These are phyloP conservation scores for Diaporthe vexans DNA, from an alignment of 2,329 filamentous ascomycete genomes.

Conservation along the genomic window DNA sequence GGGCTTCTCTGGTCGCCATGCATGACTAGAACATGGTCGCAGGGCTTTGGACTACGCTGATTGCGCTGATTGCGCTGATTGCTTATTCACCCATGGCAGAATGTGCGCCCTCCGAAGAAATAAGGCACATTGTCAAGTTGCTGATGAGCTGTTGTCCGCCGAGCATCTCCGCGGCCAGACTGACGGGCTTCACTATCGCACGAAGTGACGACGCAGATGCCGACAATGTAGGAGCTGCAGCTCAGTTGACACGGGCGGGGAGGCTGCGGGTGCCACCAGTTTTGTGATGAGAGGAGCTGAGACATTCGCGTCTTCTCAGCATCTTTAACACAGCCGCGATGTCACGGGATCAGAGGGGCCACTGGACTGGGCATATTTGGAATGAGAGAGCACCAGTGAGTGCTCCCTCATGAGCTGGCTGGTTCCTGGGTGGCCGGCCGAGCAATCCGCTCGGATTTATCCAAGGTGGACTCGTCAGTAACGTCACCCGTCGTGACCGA, in stretches of 20 bases:
- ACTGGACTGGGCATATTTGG: background rate
- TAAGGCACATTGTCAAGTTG: background rate
- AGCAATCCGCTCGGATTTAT: slow-evolving; percentile 20
- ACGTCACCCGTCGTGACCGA: background rate
- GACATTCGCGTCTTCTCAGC: background rate
- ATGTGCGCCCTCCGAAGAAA: background rate
- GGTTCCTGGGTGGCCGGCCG: background rate
- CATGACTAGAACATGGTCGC: background rate
- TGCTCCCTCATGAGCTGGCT: background rate
- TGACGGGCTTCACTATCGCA: background rate
- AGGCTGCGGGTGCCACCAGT: background rate
- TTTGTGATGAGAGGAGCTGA: background rate
- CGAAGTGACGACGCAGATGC: background rate
- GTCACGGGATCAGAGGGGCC: background rate
- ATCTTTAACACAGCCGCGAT: slow-evolving; percentile 7
- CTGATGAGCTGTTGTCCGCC: background rate
- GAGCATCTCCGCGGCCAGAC: slow-evolving; percentile 19
- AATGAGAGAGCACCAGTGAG: background rate
- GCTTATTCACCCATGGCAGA: background rate
- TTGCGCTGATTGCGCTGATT: background rate
- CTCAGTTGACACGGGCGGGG: background rate
- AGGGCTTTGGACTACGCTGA: background rate
- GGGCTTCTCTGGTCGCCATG: background rate
- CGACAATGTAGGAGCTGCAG: background rate
- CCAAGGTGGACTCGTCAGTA: background rate